Percentiles rank a stretch among this genome's conserved stretches.
These are phyloP conservation scores for Excoecaria agallocha DNA, from an alignment of 345 rosid species.

Conservation along the genomic window DNA sequence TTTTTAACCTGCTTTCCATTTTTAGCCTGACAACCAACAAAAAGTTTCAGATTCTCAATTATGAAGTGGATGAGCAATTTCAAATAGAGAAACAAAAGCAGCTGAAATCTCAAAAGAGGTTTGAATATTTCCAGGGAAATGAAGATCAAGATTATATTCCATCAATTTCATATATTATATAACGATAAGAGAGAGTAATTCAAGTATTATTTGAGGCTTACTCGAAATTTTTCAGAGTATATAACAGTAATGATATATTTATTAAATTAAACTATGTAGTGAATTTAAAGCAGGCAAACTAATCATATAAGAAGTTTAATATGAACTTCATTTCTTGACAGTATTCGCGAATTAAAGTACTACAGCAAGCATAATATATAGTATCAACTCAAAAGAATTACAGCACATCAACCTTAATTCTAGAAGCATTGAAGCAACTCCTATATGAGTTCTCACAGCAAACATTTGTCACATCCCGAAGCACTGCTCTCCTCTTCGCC, in stretches of 20 bases:
- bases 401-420: slow-evolving; percentile 47
- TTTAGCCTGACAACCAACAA: slow-evolving; percentile 45
- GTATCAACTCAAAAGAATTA: slow-evolving; percentile 5
- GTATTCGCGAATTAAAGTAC: background rate
- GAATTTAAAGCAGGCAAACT: background rate
- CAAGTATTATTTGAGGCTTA: background rate
- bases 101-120: slow-evolving; percentile 4
- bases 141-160: background rate
- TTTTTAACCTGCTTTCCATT: slow-evolving; percentile 42
- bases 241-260: background rate
- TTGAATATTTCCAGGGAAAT: background rate
- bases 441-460: slow-evolving; percentile 37
- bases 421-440: slow-evolving; percentile 52
- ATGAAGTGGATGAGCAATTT: background rate
- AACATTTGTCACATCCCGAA: slow-evolving; percentile 72
- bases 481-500: slow-evolving; percentile 62
- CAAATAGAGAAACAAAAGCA: background rate
- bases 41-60: background rate
- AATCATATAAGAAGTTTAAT: background rate
- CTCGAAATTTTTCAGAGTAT: background rate
- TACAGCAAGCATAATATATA: slow-evolving; percentile 1
- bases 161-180: background rate
- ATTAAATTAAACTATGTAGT: background rate
- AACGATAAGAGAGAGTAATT: background rate
- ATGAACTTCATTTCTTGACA: background rate